A percentile compares a stretch with the other conserved stretches of the same genome.
These are phyloP conservation scores for Penicillium freii DNA, from an alignment of 2,329 filamentous ascomycete species.

Conservation along the genomic window DNA sequence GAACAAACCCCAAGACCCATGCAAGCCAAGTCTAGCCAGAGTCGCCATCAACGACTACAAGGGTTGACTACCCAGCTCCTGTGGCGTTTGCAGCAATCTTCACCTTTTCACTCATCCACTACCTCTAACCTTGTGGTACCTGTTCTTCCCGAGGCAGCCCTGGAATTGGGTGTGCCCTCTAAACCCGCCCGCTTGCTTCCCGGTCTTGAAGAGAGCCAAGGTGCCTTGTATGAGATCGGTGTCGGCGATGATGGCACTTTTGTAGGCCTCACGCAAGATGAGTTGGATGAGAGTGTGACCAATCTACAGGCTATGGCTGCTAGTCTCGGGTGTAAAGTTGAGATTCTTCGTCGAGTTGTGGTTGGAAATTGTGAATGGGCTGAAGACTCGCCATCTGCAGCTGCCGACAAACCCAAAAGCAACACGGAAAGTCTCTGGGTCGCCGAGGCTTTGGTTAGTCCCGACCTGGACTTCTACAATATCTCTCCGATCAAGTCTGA, in stretches of 20 bases:
- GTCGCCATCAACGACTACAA: constrained; percentile 78
- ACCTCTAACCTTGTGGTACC: constrained; percentile 73
- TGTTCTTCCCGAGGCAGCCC: constrained; percentile 63
- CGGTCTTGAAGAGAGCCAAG: constrained; percentile 87
- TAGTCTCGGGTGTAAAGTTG: constrained; percentile 81
- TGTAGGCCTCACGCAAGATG: constrained; percentile 81
- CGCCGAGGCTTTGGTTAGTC: constrained; percentile 83
- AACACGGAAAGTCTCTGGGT: constrained; percentile 69
- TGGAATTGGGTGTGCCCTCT: constrained; percentile 57
- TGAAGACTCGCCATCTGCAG: constrained; percentile 27
- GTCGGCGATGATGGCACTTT: constrained; percentile 92
- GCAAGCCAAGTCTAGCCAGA: constrained; percentile 59
- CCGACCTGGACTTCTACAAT: constrained; percentile 56
- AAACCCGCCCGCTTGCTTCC: constrained; percentile 59
- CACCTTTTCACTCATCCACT: constrained; percentile 80
- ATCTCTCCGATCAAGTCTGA: constrained; percentile 16
- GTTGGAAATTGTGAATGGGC: constrained; percentile 75
- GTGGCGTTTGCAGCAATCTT: constrained; percentile 93
- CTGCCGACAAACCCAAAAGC: constrained; percentile 26
- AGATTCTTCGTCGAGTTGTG: constrained; percentile 75
- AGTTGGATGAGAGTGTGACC: constrained; percentile 84
- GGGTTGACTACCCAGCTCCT: constrained; percentile 92
- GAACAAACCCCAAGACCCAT: constrained; percentile 38
- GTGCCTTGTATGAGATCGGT: constrained; percentile 93
- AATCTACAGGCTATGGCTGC: constrained; percentile 89